Conservation (phyloP, 1,139 yeast species). For the Eremothecium coryli region DNA sequence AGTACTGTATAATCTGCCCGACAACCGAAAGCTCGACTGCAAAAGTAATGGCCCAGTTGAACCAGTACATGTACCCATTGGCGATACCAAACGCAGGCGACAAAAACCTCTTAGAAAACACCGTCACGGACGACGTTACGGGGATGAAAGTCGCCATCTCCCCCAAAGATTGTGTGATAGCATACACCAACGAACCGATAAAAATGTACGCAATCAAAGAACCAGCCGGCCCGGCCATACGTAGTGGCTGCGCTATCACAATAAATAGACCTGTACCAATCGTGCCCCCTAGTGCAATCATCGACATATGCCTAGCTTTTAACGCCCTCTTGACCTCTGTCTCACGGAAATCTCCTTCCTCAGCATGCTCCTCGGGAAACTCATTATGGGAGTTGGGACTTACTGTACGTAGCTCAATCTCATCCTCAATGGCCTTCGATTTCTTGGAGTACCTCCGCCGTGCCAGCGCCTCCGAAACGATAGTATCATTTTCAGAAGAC, state of each 20-base stretch:
- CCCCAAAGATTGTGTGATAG: slow-evolving; percentile 63
- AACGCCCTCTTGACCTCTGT: slow-evolving; percentile 41
- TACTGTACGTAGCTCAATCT: slow-evolving; percentile 6
- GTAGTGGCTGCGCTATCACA: slow-evolving; percentile 44
- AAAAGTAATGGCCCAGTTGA: slow-evolving; percentile 77
- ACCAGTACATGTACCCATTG: slow-evolving; percentile 80
- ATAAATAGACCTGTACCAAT: slow-evolving; percentile 64
- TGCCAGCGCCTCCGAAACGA: slow-evolving; percentile 1
- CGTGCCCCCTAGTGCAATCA: slow-evolving; percentile 63
- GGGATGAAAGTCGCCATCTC: slow-evolving; percentile 77
- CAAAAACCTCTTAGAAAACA: slow-evolving; percentile 49
- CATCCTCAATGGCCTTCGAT: background rate
- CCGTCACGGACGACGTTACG: slow-evolving; percentile 58
- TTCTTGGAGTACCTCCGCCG: slow-evolving; percentile 1
- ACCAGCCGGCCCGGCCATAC: slow-evolving; percentile 57
- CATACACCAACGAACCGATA: slow-evolving; percentile 56
- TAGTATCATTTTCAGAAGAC: slow-evolving; percentile 2
- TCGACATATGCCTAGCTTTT: slow-evolving; percentile 51
- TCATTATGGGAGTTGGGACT: slow-evolving; percentile 9
- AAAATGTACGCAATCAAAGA: slow-evolving; percentile 55
- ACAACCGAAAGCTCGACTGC: slow-evolving; percentile 75
- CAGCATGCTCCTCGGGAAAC: slow-evolving; percentile 19
- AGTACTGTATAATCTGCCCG: slow-evolving; percentile 64
- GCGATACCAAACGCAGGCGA: slow-evolving; percentile 71
- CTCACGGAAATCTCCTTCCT: slow-evolving; percentile 31